Evolutionary conservation across 2,329 filamentous ascomycete genomes (phyloP).

Genomic region (Epichloe aotearoae): DNA sequence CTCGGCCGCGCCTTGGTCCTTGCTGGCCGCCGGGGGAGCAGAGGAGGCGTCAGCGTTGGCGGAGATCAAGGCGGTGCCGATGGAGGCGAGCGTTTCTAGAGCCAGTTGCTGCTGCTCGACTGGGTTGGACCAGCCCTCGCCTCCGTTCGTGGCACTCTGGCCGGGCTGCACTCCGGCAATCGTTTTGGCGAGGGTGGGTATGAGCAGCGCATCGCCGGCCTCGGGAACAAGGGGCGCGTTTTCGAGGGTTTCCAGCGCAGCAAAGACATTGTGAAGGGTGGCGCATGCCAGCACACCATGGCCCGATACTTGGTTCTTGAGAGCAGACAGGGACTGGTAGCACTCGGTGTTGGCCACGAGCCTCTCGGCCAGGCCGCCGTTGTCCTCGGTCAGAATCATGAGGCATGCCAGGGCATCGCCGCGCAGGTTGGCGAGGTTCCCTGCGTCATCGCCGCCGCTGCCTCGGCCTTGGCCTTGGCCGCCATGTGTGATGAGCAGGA

Average conservation of each 20-base stretch:
- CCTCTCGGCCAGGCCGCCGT: slow-evolving; percentile 35
- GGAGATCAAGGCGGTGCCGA: slow-evolving; percentile 45
- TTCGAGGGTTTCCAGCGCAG: slow-evolving; percentile 20
- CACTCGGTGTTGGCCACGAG: slow-evolving; percentile 34
- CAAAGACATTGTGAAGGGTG: slow-evolving; percentile 49
- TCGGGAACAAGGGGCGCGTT: slow-evolving; percentile 14
- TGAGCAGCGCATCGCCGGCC: slow-evolving; percentile 20
- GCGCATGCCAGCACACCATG: slow-evolving; percentile 45
- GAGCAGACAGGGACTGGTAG: slow-evolving; percentile 34
- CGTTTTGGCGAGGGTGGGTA: slow-evolving; percentile 23
- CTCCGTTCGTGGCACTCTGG: slow-evolving; percentile 16
- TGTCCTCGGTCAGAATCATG: slow-evolving; percentile 47
- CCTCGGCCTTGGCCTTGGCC: slow-evolving; percentile 17
- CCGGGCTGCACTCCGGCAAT: slow-evolving; percentile 16
- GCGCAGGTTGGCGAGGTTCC: slow-evolving; percentile 27
- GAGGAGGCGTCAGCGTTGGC: slow-evolving; percentile 25
- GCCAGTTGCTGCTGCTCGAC: slow-evolving; percentile 39
- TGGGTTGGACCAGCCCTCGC: slow-evolving; percentile 25
- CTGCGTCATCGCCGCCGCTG: slow-evolving; percentile 27
- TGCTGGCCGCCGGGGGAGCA: slow-evolving; percentile 3
- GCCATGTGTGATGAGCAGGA: slow-evolving; percentile 35
- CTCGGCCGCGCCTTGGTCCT: slow-evolving; percentile 23
- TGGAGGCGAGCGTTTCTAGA: slow-evolving; percentile 50
- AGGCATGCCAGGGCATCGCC: slow-evolving; percentile 41
- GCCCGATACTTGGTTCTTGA: slow-evolving; percentile 34